phyloP scores from a whole-genome alignment of 2,329 filamentous ascomycete genomes.

The Phialocephala subalpina region DNA sequence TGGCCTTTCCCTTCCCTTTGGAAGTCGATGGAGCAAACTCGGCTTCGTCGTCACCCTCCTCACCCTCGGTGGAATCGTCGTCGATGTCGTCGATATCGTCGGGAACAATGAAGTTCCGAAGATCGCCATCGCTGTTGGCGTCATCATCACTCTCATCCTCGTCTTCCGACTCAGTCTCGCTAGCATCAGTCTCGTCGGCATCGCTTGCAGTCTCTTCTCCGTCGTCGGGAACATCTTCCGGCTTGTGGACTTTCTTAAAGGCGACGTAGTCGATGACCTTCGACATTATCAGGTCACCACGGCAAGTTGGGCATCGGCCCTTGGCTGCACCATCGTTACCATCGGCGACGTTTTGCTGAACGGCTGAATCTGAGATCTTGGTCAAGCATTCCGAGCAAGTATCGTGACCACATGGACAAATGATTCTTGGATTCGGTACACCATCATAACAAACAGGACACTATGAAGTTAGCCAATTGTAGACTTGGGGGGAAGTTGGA shows the following conservation, averaged over 20 bases:
- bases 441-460: constrained; percentile 86
- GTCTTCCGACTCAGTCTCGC: constrained; percentile 43
- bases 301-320: constrained; percentile 76
- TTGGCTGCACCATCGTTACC: constrained; percentile 59
- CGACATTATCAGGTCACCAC: constrained; percentile 69
- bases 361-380: constrained; percentile 68
- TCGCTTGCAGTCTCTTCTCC: constrained; percentile 39
- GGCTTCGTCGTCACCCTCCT: constrained; percentile 42
- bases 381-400: constrained; percentile 81
- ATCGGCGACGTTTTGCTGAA: constrained; percentile 60
- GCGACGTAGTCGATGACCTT: constrained; percentile 77
- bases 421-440: constrained; percentile 76
- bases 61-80: constrained; percentile 26
- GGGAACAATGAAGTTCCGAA: constrained; percentile 63
- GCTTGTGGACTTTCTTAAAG: constrained; percentile 78
- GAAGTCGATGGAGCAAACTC: constrained; percentile 44
- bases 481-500: neutral
- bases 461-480: constrained; percentile 46
- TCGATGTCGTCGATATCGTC: constrained; percentile 51
- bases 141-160: constrained; percentile 50
- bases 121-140: constrained; percentile 49
- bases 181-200: constrained; percentile 37
- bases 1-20: constrained; percentile 52
- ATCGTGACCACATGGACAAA: constrained; percentile 84
- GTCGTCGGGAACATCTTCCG: constrained; percentile 50